Conservation (phyloP, 2,329 filamentous ascomycete species). For the Aplosporella prunicola region DNA sequence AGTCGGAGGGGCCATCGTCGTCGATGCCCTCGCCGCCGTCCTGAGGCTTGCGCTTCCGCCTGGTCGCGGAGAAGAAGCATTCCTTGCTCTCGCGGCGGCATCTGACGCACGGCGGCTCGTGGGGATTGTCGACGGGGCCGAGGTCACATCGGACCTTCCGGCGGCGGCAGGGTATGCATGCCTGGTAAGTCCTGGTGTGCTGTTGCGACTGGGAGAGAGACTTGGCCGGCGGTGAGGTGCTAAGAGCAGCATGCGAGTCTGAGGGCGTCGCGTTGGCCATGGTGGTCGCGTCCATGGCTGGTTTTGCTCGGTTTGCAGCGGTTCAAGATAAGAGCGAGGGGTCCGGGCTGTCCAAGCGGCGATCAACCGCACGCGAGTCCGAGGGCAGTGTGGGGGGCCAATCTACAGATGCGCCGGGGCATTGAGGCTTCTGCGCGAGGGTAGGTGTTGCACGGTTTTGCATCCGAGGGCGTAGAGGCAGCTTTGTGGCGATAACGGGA, state of each 20-base stretch:
- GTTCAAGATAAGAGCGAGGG: constrained; percentile 2
- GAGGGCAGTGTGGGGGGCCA: too few species aligned
- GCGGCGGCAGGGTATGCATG: constrained; percentile 46
- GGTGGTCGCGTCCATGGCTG: constrained; percentile 6
- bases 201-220: constrained; percentile 10
- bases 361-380: too few species aligned
- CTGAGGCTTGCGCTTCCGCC: constrained; percentile 73
- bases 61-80: constrained; percentile 91
- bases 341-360: too few species aligned
- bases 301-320: constrained; percentile 8
- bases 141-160: constrained; percentile 51
- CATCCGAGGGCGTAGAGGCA: too few species aligned
- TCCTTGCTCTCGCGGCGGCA: constrained; percentile 93
- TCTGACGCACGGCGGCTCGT: constrained; percentile 86
- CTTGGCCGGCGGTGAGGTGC: constrained; percentile 10
- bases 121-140: constrained; percentile 78
- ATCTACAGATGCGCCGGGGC: too few species aligned
- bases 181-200: constrained; percentile 33
- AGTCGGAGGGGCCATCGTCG: constrained; percentile 44
- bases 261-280: constrained; percentile 9
- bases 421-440: too few species aligned
- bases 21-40: constrained; percentile 39
- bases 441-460: too few species aligned
- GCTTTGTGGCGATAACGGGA: too few species aligned
- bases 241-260: constrained; percentile 1